Evolutionary conservation across 2,329 filamentous ascomycete genomes (phyloP).

Genomic region (Alternaria sp.): DNA sequence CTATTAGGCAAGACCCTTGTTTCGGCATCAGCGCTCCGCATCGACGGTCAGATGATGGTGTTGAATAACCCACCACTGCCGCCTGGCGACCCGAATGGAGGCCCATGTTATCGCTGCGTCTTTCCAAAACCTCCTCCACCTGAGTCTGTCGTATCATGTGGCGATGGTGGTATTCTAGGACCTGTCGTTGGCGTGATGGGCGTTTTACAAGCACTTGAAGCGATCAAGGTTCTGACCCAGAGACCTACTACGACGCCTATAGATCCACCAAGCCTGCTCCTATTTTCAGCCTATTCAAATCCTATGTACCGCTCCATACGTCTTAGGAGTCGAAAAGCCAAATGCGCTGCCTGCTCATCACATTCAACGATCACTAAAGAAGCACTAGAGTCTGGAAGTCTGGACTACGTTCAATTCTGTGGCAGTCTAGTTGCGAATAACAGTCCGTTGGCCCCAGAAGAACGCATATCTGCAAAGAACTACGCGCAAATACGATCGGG

Average conservation of each 20-base stretch:
- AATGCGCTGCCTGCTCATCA: slow-evolving; percentile 80
- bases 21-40: slow-evolving; percentile 87
- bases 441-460: slow-evolving; percentile 66
- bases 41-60: slow-evolving; percentile 88
- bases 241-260: slow-evolving; percentile 23
- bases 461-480: slow-evolving; percentile 72
- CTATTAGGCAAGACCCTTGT: slow-evolving; percentile 81
- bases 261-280: slow-evolving; percentile 55
- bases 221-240: slow-evolving; percentile 79
- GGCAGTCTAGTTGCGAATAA: slow-evolving; percentile 66
- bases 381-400: slow-evolving; percentile 68
- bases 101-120: slow-evolving; percentile 93
- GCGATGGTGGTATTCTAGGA: slow-evolving; percentile 90
- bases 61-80: slow-evolving; percentile 80
- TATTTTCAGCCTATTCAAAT: slow-evolving; percentile 64
- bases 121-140: slow-evolving; percentile 89
- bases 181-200: slow-evolving; percentile 95
- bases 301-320: slow-evolving; percentile 76
- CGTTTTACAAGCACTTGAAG: slow-evolving; percentile 87
- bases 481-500: slow-evolving; percentile 59
- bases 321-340: slow-evolving; percentile 72
- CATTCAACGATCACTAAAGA: slow-evolving; percentile 69
- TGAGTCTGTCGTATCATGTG: slow-evolving; percentile 83
- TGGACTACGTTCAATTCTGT: slow-evolving; percentile 90
- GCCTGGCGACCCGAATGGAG: slow-evolving; percentile 66